Conservation (phyloP, 805 yeast genomes). For the Cephaloascus fragrans region DNA sequence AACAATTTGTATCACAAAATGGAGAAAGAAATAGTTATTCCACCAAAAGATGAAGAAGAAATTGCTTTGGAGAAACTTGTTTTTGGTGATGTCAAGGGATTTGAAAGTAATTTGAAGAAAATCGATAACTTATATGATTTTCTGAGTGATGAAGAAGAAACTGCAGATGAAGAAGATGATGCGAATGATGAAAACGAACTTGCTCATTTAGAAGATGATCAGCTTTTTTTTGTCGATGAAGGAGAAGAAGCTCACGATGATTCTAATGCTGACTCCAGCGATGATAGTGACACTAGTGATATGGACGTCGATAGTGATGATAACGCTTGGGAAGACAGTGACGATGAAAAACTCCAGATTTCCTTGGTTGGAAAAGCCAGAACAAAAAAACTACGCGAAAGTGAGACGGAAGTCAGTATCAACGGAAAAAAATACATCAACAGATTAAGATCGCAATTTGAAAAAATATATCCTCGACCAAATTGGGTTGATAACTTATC, state of each 20-base stretch:
- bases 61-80: conserved; percentile 69
- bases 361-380: conserved; percentile 51
- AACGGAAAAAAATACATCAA: conserved; percentile 51
- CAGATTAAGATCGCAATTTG: conserved; percentile 65
- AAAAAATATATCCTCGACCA: conserved; percentile 38
- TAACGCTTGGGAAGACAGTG: conserved; percentile 79
- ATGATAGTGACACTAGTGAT: conserved; percentile 28
- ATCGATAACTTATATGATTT: conserved; percentile 47
- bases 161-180: conserved; percentile 14
- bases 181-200: conserved; percentile 20
- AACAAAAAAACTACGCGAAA: conserved; percentile 60
- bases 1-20: too few species aligned
- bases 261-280: conserved; percentile 31
- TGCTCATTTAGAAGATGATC: conserved; percentile 23
- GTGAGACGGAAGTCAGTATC: conserved; percentile 41
- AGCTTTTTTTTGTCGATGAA: conserved; percentile 33
- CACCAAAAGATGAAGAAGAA: conserved; percentile 84
- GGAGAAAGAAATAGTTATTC: conserved; percentile 22
- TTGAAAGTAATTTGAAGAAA: conserved; percentile 52
- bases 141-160: conserved; percentile 28
- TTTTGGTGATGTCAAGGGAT: conserved; percentile 79
- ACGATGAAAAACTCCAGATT: conserved; percentile 66
- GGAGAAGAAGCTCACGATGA: conserved; percentile 24
- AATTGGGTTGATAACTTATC: conserved; percentile 15
- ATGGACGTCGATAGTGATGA: conserved; percentile 9